These are phyloP conservation scores for Cyberlindnera americana DNA, from an alignment of 805 yeast species.

Conservation along the genomic window DNA sequence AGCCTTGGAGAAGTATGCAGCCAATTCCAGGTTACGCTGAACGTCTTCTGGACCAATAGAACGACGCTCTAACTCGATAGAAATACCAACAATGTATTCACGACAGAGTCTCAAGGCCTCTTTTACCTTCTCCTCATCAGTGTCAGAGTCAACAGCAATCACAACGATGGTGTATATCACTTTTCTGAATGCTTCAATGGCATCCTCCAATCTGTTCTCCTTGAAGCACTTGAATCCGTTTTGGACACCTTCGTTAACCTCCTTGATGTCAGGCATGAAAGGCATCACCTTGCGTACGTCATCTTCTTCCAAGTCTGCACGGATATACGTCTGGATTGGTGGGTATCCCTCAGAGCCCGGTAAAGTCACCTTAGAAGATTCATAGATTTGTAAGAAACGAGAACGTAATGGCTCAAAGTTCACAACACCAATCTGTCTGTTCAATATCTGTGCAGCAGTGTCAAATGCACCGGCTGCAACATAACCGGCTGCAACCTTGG, in stretches of 20 bases:
- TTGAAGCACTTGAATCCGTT: conserved; percentile 82
- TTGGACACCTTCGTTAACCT: conserved; percentile 53
- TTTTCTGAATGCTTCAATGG: conserved; percentile 74
- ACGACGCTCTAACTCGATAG: conserved; percentile 89
- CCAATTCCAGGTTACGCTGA: conserved; percentile 88
- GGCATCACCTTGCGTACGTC: conserved; percentile 53
- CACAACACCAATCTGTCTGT: conserved; percentile 83
- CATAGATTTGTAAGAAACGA: conserved; percentile 81
- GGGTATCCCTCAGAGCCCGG: conserved; percentile 70
- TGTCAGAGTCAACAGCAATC: conserved; percentile 65
- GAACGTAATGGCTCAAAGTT: conserved; percentile 83
- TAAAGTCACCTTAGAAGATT: conserved; percentile 70
- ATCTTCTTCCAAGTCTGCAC: conserved; percentile 58
- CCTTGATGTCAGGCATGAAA: conserved; percentile 67
- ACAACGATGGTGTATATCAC: conserved; percentile 75
- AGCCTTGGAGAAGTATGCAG: conserved; percentile 91
- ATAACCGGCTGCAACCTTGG: conserved; percentile 86
- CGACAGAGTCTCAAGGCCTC: conserved; percentile 72
- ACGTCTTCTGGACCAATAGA: conserved; percentile 63
- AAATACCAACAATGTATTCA: conserved; percentile 88
- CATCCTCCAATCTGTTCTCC: conserved; percentile 76
- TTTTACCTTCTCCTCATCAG: conserved; percentile 71
- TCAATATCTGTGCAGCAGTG: conserved; percentile 88
- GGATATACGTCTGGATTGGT: conserved; percentile 62
- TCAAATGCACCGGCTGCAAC: conserved; percentile 97